Conservation (phyloP, 2,329 filamentous ascomycete species). For the Fusarium tricinctum region DNA sequence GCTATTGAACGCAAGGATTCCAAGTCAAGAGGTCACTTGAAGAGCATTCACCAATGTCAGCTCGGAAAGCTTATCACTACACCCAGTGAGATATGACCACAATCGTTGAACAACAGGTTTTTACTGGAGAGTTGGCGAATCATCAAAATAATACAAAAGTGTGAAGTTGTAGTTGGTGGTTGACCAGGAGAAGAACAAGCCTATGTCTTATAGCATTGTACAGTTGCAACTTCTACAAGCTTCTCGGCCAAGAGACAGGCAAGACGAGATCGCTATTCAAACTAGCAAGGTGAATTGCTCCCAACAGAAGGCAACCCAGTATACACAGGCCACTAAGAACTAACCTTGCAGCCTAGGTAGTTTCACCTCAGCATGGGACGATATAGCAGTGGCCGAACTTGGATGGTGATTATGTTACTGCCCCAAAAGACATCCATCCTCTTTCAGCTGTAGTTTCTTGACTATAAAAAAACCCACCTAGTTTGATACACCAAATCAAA, state of each 20-base stretch:
- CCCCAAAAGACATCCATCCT: slow-evolving; percentile 7
- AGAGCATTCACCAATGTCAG: too few species aligned
- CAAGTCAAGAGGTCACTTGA: too few species aligned
- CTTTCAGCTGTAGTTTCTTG: neutral
- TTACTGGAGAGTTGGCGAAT: too few species aligned
- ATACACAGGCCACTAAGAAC: fast-evolving
- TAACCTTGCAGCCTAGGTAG: neutral
- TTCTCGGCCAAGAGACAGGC: neutral
- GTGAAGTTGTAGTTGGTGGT: too few species aligned
- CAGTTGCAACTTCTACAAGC: slow-evolving; percentile 1
- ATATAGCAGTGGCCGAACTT: slow-evolving; percentile 11
- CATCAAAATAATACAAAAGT: too few species aligned
- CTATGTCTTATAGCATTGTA: slow-evolving; percentile 14
- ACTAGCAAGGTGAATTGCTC: neutral
- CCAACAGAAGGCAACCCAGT: fast-evolving
- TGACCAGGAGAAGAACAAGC: neutral
- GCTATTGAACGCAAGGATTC: too few species aligned
- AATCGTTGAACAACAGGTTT: too few species aligned
- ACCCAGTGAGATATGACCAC: too few species aligned
- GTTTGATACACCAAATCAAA: neutral
- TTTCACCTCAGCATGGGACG: slow-evolving; percentile 10
- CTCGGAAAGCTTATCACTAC: too few species aligned
- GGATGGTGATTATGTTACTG: slow-evolving; percentile 13
- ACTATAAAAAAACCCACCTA: neutral
- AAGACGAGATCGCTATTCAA: slow-evolving; percentile 8